phyloP scores from a whole-genome alignment of 148 eudicot species.

The Salicornia ramosissima region DNA sequence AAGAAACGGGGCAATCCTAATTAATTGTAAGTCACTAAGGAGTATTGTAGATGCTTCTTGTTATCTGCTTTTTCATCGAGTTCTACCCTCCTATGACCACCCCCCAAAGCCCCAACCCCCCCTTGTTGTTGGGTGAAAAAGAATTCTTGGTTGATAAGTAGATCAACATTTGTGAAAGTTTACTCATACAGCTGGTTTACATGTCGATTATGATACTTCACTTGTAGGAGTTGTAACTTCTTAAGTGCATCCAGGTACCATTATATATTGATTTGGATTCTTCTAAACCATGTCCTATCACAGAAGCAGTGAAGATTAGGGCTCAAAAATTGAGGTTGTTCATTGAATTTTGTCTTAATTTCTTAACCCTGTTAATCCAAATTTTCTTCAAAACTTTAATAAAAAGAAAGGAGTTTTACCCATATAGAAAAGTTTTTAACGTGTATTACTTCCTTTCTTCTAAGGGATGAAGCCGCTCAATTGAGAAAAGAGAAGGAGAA shows the following conservation, averaged over 20 bases:
- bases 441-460: slow-evolving; percentile 10
- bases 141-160: background rate
- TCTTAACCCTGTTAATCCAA: background rate
- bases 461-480: slow-evolving; percentile 42
- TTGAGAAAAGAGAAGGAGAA: slow-evolving; percentile 46
- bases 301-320: slow-evolving; percentile 57
- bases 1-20: too few relatives aligned
- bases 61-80: background rate
- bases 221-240: slow-evolving; percentile 12
- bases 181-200: background rate
- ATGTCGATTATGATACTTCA: slow-evolving; percentile 5
- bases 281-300: slow-evolving; percentile 30
- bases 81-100: too few relatives aligned
- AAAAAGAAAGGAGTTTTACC: background rate
- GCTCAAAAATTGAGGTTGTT: slow-evolving; percentile 64
- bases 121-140: too few relatives aligned
- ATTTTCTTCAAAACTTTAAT: background rate
- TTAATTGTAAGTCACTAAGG: too few relatives aligned
- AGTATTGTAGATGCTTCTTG: background rate
- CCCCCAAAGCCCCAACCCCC: too few relatives aligned
- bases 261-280: slow-evolving; percentile 48
- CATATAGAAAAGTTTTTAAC: background rate
- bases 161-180: background rate
- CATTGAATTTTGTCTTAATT: background rate
- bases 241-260: slow-evolving; percentile 42